These are phyloP conservation scores for Francoa sonchifolia DNA, from an alignment of 441 rosid species.

Conservation along the genomic window DNA sequence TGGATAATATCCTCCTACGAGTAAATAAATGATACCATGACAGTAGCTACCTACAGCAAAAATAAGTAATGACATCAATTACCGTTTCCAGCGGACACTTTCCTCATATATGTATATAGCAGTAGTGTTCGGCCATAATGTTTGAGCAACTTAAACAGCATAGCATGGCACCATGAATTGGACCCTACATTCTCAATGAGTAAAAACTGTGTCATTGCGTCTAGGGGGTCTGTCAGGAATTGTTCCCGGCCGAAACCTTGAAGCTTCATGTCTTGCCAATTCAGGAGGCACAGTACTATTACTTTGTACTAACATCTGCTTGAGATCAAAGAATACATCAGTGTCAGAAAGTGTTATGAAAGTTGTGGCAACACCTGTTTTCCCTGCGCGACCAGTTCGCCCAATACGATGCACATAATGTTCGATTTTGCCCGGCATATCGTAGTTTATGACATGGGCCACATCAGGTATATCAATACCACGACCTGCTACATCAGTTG, in stretches of 20 bases:
- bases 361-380: conserved; percentile 87
- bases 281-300: conserved; percentile 79
- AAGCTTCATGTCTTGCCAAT: conserved; percentile 79
- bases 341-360: conserved; percentile 60
- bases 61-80: too few relatives aligned
- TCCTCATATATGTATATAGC: too few relatives aligned
- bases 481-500: conserved; percentile 90
- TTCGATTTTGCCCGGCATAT: conserved; percentile 81
- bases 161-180: neutral
- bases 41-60: too few relatives aligned
- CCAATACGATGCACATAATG: conserved; percentile 92
- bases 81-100: too few relatives aligned
- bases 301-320: conserved; percentile 83
- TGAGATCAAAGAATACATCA: conserved; percentile 73
- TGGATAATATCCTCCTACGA: too few relatives aligned
- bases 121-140: too few relatives aligned
- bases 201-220: conserved; percentile 70
- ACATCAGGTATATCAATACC: conserved; percentile 92
- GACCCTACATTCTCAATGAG: conserved; percentile 30
- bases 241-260: conserved; percentile 76
- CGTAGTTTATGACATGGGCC: conserved; percentile 84
- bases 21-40: too few relatives aligned
- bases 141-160: neutral
- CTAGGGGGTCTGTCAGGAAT: conserved; percentile 84
- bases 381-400: conserved; percentile 93